Percentiles rank a stretch among this genome's conserved stretches.
Conservation (phyloP, 768 basidiomycete genomes). For the Lentinula sp. region DNA sequence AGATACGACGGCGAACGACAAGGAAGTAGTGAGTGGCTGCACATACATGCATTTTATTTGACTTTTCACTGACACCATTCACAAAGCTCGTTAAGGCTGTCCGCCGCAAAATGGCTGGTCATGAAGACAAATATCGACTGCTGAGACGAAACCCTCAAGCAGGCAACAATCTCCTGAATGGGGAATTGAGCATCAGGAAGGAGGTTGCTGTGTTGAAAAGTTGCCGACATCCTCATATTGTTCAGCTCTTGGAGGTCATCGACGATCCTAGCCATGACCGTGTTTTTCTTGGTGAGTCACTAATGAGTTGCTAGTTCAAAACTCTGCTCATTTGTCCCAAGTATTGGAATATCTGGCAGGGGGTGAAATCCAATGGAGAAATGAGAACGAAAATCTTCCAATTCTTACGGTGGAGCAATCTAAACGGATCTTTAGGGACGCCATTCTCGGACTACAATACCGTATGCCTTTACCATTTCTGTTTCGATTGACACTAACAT, state of each 20-base stretch:
- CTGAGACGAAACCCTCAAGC: conserved; percentile 36
- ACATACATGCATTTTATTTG: conserved; percentile 6
- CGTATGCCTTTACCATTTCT: conserved; percentile 19
- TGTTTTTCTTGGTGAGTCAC: conserved; percentile 73
- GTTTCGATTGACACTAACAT: neutral
- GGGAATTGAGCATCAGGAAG: conserved; percentile 71
- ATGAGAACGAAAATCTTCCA: conserved; percentile 21
- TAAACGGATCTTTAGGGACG: conserved; percentile 34
- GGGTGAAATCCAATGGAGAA: conserved; percentile 34
- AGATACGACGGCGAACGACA: conserved; percentile 18
- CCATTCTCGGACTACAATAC: conserved; percentile 36
- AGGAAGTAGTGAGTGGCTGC: conserved; percentile 38
- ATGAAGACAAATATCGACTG: conserved; percentile 53
- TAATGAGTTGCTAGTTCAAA: neutral
- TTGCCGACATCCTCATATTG: conserved; percentile 73
- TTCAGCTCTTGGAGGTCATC: conserved; percentile 81
- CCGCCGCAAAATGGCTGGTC: conserved; percentile 47
- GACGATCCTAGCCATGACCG: conserved; percentile 78
- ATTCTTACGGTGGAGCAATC: conserved; percentile 29
- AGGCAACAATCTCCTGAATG: conserved; percentile 39
- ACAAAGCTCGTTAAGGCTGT: conserved; percentile 69
- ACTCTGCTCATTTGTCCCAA: conserved; percentile 11
- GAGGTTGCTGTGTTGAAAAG: conserved; percentile 94
- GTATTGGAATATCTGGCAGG: conserved; percentile 38
- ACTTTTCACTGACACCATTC: neutral